phyloP scores from a whole-genome alignment of 352 stramenopile genomes.

The Phytophthora macrochlamydospora region DNA sequence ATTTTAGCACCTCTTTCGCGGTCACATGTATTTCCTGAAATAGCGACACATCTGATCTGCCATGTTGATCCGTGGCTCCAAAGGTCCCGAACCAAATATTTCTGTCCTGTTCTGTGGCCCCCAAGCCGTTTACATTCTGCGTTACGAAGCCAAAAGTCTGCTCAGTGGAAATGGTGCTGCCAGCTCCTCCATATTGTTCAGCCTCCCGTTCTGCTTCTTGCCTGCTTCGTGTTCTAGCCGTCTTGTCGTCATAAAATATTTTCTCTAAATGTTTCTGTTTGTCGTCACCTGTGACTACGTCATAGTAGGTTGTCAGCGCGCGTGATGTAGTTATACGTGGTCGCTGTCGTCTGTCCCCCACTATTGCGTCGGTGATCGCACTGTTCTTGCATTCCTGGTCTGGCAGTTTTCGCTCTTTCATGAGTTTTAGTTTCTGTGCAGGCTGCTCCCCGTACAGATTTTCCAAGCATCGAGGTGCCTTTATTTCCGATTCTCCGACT shows the following conservation, averaged over 20 bases:
- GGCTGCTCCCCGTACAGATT: neutral
- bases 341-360: no score
- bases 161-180: neutral
- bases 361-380: no score
- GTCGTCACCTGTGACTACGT: no score
- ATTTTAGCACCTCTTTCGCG: neutral
- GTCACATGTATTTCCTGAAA: constrained; percentile 3
- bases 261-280: no score
- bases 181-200: no score
- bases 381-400: neutral
- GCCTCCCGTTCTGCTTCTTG: neutral
- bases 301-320: no score
- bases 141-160: constrained; percentile 5
- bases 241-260: neutral
- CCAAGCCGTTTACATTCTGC: constrained; percentile 9
- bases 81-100: neutral
- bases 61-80: neutral
- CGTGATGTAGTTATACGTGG: no score
- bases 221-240: neutral
- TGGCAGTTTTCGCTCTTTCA: neutral
- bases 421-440: neutral
- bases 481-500: neutral
- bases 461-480: neutral
- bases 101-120: neutral
- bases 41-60: neutral